Base-by-base conservation (phyloP, 352 stramenopile species). In the Phytophthora parvispora region DNA sequence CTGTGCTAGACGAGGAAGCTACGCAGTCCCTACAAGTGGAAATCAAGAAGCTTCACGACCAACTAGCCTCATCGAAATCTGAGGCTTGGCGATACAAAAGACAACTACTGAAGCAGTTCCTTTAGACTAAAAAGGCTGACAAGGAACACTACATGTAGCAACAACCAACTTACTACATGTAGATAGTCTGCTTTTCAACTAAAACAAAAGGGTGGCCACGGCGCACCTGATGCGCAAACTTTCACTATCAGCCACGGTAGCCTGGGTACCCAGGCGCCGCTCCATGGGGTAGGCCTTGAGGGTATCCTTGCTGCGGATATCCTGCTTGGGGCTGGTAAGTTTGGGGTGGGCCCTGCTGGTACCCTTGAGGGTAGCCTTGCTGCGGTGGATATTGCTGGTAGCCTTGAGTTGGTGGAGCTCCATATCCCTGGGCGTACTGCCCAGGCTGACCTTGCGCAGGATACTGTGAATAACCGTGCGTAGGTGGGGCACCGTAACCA, bases 51-150 rank as follows among this genome's bases (percentile, higher is more conserved):
- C 72, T 93, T 6, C 82, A 92, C 38, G 76, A 91, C 15, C 83
- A 93, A 53, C 60, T 93, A 10, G 79, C 80, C 5, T 84, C 80
- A 43, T 88, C 83, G 49, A 92, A 92, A 65, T 88, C 83, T 6
- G 83, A 92, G 61, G 84, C 81, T 6, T 93, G 81, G 81, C 65
- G 77, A 48, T 92, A 92, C 82, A 94, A 93, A 66, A 80, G 83
- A 15, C 87, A 94, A 76, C 62, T 93, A 45, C 73, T 94, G 18
- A 90, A 93, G 69, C 81, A 94, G 54, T 92, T 91, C 31, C 57
- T 93, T 9, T 83, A 57, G 53, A 10, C 15, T 34, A 52, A 22
- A 64, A 50, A 20, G 7, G 34, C 57, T 22, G 63, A 31, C 7
- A 43, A 36, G n/a, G n/a, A n/a, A n/a, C n/a, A n/a, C n/a, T n/a